These are phyloP conservation scores for Pulveroboletus sp. DNA, from an alignment of 768 basidiomycete species.

Conservation along the genomic window DNA sequence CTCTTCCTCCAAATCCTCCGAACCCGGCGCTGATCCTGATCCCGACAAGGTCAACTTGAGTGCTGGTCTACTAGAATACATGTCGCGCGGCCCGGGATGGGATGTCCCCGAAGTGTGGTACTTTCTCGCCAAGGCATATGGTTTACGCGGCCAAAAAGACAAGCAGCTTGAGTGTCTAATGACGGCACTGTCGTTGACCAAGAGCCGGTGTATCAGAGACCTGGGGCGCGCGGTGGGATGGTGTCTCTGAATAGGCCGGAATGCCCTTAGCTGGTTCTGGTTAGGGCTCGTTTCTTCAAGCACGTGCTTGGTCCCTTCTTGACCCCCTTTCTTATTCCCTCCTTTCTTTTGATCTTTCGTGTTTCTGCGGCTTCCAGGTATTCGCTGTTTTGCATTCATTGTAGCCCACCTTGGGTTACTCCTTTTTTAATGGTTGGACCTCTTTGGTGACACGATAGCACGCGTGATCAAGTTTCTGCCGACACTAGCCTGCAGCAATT, in stretches of 20 bases:
- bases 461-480: background rate
- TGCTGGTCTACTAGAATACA: constrained; percentile 69
- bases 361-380: background rate
- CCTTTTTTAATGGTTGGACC: background rate
- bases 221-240: constrained; percentile 60
- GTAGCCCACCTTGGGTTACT: background rate
- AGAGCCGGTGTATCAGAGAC: constrained; percentile 61
- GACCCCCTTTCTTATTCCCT: too few relatives aligned
- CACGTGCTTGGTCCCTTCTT: background rate
- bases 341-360: background rate
- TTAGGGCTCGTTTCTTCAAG: background rate
- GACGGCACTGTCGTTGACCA: constrained; percentile 61
- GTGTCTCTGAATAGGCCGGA: constrained; percentile 43
- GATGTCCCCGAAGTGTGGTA: constrained; percentile 95
- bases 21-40: constrained; percentile 19
- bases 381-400: background rate
- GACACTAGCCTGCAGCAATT: background rate
- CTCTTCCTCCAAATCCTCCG: constrained; percentile 14
- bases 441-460: background rate
- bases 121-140: constrained; percentile 77
- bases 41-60: constrained; percentile 69
- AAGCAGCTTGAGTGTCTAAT: constrained; percentile 70
- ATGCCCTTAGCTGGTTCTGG: background rate
- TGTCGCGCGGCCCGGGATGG: constrained; percentile 82
- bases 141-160: constrained; percentile 65